Evolutionary conservation across 768 basidiomycete genomes (phyloP).

Genomic region (Leucocoprinus leucothites): DNA sequence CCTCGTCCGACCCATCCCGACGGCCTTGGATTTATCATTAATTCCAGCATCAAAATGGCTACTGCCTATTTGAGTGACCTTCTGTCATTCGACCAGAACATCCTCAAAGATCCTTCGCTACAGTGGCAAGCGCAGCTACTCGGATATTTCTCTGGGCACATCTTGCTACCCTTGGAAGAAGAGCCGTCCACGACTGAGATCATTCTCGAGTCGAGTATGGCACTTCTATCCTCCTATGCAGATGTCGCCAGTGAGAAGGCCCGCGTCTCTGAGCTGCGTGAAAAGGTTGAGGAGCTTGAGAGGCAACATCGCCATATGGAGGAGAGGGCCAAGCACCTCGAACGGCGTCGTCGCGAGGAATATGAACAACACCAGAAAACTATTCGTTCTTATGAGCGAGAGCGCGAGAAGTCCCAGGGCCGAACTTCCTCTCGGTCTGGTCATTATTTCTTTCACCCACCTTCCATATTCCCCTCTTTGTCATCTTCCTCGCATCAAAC

Average conservation of each 20-base stretch:
- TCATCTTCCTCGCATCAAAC: background rate
- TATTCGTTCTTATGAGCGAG: background rate
- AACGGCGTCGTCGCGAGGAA: constrained; percentile 7
- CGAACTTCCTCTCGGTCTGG: background rate
- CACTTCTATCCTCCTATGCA: constrained; percentile 10
- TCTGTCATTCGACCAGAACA: constrained; percentile 43
- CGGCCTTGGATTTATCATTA: constrained; percentile 60
- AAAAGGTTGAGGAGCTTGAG: constrained; percentile 7
- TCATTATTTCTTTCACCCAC: background rate
- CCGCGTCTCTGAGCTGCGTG: background rate
- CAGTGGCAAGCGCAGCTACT: constrained; percentile 70
- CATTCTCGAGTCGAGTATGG: constrained; percentile 10
- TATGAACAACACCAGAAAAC: constrained; percentile 2
- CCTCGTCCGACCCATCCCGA: constrained; percentile 54
- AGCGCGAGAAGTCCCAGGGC: background rate
- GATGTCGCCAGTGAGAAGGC: constrained; percentile 9
- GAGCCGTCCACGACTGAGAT: constrained; percentile 7
- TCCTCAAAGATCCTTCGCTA: constrained; percentile 39
- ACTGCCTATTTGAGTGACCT: constrained; percentile 43
- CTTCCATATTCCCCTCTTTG: background rate
- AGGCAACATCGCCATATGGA: constrained; percentile 7
- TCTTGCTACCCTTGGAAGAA: constrained; percentile 35
- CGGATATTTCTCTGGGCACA: constrained; percentile 55
- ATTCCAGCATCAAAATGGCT: constrained; percentile 38
- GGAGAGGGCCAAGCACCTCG: constrained; percentile 1